Conservation (phyloP, 257 asterid genomes). For the Oldenlandia corymbosa region DNA sequence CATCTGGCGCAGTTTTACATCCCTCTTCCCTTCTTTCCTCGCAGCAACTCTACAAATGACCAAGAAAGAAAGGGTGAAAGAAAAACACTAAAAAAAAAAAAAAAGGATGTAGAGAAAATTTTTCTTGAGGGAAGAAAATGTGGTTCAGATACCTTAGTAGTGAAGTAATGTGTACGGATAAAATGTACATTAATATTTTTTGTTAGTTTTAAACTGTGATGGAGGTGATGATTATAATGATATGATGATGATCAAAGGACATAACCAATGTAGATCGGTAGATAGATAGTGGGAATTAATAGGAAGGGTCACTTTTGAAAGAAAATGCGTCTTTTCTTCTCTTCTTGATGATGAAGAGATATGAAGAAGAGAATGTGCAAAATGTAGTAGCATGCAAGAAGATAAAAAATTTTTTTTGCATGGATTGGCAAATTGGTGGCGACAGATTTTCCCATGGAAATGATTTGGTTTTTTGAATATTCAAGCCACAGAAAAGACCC, state of each 20-base stretch:
- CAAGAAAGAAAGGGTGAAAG: not conserved
- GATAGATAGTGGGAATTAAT: not conserved
- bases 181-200: not conserved
- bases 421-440: constrained; percentile 22
- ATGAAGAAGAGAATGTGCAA: constrained; percentile 14
- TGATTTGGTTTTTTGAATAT: constrained; percentile 43
- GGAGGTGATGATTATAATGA: not conserved
- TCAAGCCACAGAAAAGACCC: constrained; percentile 12
- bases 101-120: not conserved
- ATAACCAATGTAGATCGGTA: not conserved
- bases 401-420: constrained; percentile 7
- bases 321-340: constrained; percentile 9
- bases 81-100: not conserved
- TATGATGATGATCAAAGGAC: not conserved
- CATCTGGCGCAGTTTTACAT: no score
- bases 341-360: no score
- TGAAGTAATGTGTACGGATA: constrained; percentile 7
- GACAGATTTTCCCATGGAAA: constrained; percentile 49
- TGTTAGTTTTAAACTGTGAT: not conserved
- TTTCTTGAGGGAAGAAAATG: not conserved
- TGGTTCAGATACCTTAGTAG: constrained; percentile 10
- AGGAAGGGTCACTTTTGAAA: constrained; percentile 17
- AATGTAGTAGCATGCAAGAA: constrained; percentile 35
- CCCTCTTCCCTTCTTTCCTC: no score
- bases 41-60: no score